Percentiles rank a stretch among this genome's conserved stretches.
phyloP scores from a whole-genome alignment of 2,329 filamentous ascomycete species.

The Ophiostoma fasciatum region DNA sequence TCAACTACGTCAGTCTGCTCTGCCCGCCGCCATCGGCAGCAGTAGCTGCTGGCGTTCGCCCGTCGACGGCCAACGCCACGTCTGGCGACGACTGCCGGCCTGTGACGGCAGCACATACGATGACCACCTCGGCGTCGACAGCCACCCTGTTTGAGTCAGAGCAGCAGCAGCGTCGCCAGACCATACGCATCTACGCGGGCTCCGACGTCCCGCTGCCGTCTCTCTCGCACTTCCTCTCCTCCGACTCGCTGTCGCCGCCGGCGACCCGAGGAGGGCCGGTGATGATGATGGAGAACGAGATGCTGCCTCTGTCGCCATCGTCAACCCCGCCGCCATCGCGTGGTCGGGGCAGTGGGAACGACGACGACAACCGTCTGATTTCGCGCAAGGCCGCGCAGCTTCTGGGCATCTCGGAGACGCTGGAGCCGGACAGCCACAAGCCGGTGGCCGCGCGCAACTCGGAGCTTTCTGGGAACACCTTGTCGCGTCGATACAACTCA shows the following conservation, averaged over 20 bases:
- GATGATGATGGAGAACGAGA: background rate
- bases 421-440: conserved; percentile 1
- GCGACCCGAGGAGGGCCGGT: background rate
- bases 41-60: too few species aligned
- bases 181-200: conserved; percentile 9
- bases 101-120: conserved; percentile 6
- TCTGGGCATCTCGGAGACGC: conserved; percentile 8
- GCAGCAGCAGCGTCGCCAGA: conserved; percentile 5
- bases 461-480: background rate
- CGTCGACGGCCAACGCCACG: too few species aligned
- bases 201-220: conserved; percentile 4
- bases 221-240: background rate
- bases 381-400: conserved; percentile 13
- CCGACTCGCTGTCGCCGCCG: background rate
- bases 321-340: conserved; percentile 5
- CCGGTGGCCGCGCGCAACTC: too few species aligned
- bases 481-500: conserved; percentile 7
- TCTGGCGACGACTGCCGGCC: too few species aligned
- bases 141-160: background rate
- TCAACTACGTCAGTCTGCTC: conserved; percentile 37
- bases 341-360: background rate
- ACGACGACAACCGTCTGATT: conserved; percentile 12
- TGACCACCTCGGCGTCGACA: background rate
- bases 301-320: conserved; percentile 2
- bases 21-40: conserved; percentile 16